Percentiles rank a stretch among this genome's conserved stretches.
These are phyloP conservation scores for Eucalyptus virginea DNA, from an alignment of 345 rosid genomes.

Conservation along the genomic window DNA sequence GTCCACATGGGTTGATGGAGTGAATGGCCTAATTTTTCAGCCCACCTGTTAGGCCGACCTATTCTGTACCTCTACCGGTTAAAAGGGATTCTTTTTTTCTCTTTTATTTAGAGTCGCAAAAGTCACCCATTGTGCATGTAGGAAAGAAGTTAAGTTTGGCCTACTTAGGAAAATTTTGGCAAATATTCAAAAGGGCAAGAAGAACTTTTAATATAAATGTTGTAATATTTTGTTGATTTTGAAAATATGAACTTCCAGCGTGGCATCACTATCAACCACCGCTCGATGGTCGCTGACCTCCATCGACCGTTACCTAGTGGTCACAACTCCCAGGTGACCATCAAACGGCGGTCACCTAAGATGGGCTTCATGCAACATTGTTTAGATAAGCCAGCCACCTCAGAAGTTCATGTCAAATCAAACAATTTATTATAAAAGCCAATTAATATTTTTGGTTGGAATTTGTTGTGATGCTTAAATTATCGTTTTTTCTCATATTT, in stretches of 20 bases:
- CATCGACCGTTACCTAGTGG: not conserved
- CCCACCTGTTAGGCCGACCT: not conserved
- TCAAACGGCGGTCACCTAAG: not conserved
- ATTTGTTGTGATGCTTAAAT: too few relatives aligned
- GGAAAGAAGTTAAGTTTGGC: not conserved
- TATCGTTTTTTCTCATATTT: too few relatives aligned
- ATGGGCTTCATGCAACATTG: too few relatives aligned
- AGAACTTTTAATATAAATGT: not conserved
- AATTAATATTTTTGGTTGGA: too few relatives aligned
- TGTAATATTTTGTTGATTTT: not conserved
- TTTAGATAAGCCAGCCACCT: too few relatives aligned
- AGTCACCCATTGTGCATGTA: not conserved
- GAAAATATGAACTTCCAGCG: not conserved
- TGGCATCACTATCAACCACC: too few relatives aligned
- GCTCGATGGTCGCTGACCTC: not conserved
- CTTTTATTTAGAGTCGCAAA: not conserved
- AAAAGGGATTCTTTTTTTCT: not conserved
- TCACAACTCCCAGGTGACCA: not conserved
- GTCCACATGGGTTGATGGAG: not conserved
- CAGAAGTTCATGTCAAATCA: too few relatives aligned
- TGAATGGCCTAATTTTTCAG: not conserved
- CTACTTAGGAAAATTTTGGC: not conserved
- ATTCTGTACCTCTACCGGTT: rapidly evolving
- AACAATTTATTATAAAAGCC: too few relatives aligned
- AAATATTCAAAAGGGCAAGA: not conserved